A percentile compares a stretch with the other conserved stretches of the same genome.
These are phyloP conservation scores for Eleusine indica DNA, from an alignment of 176 grass and related monocot species.

Conservation along the genomic window DNA sequence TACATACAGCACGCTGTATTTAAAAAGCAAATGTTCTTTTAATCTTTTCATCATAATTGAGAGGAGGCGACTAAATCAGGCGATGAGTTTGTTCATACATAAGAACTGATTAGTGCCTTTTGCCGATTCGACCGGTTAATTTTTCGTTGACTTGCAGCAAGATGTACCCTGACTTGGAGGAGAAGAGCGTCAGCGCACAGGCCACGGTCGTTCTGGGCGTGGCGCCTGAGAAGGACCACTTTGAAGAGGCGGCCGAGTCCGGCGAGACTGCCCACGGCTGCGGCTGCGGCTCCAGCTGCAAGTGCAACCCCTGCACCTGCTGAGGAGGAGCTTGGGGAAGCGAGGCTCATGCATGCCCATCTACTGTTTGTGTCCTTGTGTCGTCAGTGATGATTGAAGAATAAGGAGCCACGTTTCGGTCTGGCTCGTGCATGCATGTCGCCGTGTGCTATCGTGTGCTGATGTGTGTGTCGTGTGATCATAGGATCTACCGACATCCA, in stretches of 20 bases:
- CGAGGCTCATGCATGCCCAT: background rate
- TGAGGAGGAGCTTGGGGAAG: background rate
- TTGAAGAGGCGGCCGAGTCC: constrained; percentile 38
- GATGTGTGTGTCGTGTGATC: background rate
- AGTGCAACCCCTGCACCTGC: background rate
- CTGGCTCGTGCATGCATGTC: background rate
- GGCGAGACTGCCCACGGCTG: constrained; percentile 38
- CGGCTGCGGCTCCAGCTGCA: constrained; percentile 48
- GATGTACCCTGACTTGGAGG: constrained; percentile 54
- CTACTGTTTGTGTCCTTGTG: background rate
- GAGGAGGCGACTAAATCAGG: background rate
- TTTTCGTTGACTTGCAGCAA: constrained; percentile 35
- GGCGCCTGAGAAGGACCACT: constrained; percentile 23
- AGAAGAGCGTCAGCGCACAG: constrained; percentile 37
- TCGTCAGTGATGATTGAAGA: background rate
- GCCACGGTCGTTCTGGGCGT: constrained; percentile 32
- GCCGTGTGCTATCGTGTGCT: background rate
- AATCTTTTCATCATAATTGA: background rate
- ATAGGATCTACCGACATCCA: background rate
- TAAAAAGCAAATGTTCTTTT: background rate
- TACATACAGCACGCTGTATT: background rate
- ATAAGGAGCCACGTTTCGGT: background rate
- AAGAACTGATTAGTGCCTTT: too few relatives aligned
- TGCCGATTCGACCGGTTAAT: background rate
- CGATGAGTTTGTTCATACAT: too few relatives aligned